Evolutionary conservation across 129 eudicot species (phyloP), one percentile per base, ranked within the genome.

Genomic region (Heracleum sosnowskyi): DNA sequence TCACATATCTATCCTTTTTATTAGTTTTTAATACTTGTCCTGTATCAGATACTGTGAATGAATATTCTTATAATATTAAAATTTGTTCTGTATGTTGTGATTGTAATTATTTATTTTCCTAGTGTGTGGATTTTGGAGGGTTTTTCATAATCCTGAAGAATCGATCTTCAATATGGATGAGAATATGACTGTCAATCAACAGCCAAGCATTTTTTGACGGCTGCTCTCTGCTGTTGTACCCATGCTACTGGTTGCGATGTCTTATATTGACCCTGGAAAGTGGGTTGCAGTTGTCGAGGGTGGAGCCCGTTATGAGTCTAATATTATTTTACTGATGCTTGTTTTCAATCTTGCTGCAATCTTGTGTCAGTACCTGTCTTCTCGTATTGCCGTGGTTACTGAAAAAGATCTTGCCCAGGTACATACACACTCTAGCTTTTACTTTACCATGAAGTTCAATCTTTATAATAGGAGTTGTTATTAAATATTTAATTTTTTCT

Each of bases 181-280:
- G 80, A 79, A 57, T 76, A 70, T 75, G 79, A 71, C 78, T 78
- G 49, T 66, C 5, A 75, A 81, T 79, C 76, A 84, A 46, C 86
- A 77, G 86, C 80, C 85, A 49, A 81, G 85, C 83, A 33, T 83
- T 34, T 22, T 73, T 63, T 84, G 80, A 46, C 85, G 87, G 77
- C 40, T 91, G 37, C 82, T 93, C 78, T 82, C 96, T 68, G 89
- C 95, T 79, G 74, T 81, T 45, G 85, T 84, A 70, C 98, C 98
- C 10, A 88, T 87, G 76, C 88, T 94, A 79, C 82, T 89, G 53
- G 73, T 94, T 79, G 95, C 93, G 64, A 80, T 94, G 24, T 75
- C 92, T 37, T 94, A 91, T 75, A 76, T 94, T 53, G 97, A 94
- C 84, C 98, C 98, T 7, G 98, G 98, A 78, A 93, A 93, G 77